These are phyloP conservation scores for Claviceps sp. DNA, from an alignment of 2,329 filamentous ascomycete genomes.

Conservation along the genomic window DNA sequence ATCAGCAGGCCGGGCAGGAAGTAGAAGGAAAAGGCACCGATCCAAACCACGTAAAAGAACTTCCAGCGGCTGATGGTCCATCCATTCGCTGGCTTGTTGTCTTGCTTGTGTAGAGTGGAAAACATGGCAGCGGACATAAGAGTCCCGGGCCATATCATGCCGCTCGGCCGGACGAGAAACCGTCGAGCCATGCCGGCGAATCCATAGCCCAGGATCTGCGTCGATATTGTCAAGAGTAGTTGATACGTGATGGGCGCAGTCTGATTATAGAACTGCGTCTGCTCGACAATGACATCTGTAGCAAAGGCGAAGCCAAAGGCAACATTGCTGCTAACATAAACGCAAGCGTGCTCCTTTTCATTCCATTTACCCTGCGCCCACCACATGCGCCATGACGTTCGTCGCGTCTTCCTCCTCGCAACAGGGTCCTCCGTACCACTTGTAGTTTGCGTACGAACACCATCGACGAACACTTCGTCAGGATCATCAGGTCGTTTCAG, in stretches of 20 bases:
- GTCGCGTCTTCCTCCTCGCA: conserved; percentile 15
- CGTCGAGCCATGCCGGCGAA: conserved; percentile 72
- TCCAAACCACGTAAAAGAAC: conserved; percentile 68
- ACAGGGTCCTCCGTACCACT: conserved; percentile 9
- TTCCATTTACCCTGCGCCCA: conserved; percentile 73
- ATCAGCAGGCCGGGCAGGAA: conserved; percentile 73
- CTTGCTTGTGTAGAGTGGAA: conserved; percentile 68
- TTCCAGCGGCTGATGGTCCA: conserved; percentile 74
- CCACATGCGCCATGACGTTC: conserved; percentile 50
- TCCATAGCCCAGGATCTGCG: conserved; percentile 74
- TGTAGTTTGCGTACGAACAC: conserved; percentile 23
- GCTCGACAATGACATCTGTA: conserved; percentile 81
- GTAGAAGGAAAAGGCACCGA: conserved; percentile 64
- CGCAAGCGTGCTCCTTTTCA: conserved; percentile 77
- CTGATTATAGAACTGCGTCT: conserved; percentile 80
- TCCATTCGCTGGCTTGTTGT: conserved; percentile 68
- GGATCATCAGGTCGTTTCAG: conserved; percentile 50
- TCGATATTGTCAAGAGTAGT: conserved; percentile 69
- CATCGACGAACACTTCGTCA: conserved; percentile 33
- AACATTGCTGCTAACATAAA: conserved; percentile 82
- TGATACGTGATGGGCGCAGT: conserved; percentile 65
- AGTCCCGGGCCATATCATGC: conserved; percentile 87
- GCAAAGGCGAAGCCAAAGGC: conserved; percentile 84
- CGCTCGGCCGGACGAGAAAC: conserved; percentile 71
- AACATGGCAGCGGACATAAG: conserved; percentile 86